These are phyloP conservation scores for Metschnikowia henanensis DNA, from an alignment of 805 yeast species.

Conservation along the genomic window DNA sequence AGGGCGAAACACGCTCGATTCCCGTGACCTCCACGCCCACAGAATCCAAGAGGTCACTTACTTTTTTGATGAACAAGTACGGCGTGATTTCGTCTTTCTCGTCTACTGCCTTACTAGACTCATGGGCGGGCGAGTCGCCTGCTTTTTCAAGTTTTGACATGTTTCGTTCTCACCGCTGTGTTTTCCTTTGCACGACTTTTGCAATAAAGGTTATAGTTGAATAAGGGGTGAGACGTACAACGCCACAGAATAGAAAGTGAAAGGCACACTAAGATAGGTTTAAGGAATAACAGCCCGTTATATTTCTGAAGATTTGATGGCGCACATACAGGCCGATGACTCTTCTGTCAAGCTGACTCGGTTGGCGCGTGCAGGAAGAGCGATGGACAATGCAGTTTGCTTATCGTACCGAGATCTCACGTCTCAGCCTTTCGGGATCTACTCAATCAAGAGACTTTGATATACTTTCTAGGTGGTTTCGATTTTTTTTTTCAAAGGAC, in stretches of 20 bases:
- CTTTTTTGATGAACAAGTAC: conserved; percentile 12
- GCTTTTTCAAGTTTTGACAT: conserved; percentile 6
- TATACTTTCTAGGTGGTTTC: no score
- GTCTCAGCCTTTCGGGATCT: background rate
- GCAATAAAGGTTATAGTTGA: background rate
- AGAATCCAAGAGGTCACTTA: conserved; percentile 40
- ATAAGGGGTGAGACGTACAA: no score
- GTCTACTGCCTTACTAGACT: conserved; percentile 9
- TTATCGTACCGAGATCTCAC: background rate
- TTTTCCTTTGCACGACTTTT: background rate
- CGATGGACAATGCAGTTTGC: background rate
- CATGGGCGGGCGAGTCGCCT: conserved; percentile 1
- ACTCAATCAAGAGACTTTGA: no score
- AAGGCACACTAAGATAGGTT: no score
- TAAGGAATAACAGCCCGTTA: no score
- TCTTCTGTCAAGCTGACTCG: conserved; percentile 2
- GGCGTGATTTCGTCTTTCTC: conserved; percentile 15
- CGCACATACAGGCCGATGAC: background rate
- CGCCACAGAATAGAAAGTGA: no score
- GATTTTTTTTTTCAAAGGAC: no score
- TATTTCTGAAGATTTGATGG: background rate
- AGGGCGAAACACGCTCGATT: conserved; percentile 69
- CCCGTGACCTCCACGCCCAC: conserved; percentile 75
- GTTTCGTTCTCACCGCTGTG: no score
- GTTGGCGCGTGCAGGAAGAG: background rate